Conservation (phyloP, 306 rosid species). For the Glycine tomentella region DNA sequence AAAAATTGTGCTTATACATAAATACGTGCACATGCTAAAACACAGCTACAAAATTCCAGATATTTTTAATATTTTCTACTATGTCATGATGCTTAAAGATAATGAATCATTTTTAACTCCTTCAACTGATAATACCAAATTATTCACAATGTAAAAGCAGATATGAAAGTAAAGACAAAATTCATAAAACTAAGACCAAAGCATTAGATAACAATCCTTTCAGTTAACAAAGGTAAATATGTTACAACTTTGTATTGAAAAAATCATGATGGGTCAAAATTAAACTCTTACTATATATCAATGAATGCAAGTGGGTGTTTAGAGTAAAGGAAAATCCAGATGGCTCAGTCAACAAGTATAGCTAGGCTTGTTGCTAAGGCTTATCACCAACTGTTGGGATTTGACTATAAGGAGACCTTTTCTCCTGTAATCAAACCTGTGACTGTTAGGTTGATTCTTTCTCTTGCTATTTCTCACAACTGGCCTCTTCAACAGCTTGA, state of each 20-base stretch:
- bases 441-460: too few species aligned
- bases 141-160: slow-evolving; percentile 10
- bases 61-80: slow-evolving; percentile 2
- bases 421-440: too few species aligned
- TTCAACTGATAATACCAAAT: slow-evolving; percentile 21
- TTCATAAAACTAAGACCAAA: slow-evolving; percentile 5
- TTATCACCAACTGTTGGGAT: too few species aligned
- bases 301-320: not conserved
- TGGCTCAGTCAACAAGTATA: too few species aligned
- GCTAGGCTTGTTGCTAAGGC: too few species aligned
- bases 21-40: slow-evolving; percentile 35
- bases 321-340: too few species aligned
- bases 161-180: slow-evolving; percentile 7
- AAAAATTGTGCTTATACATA: slow-evolving; percentile 17
- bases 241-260: not conserved
- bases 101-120: slow-evolving; percentile 23
- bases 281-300: slow-evolving; percentile 7
- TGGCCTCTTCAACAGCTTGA: too few species aligned
- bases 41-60: slow-evolving; percentile 16
- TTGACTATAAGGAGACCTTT: too few species aligned
- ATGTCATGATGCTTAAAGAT: not conserved
- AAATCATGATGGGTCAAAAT: not conserved
- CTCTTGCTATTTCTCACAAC: too few species aligned
- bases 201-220: slow-evolving; percentile 19
- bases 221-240: slow-evolving; percentile 37